A percentile compares a stretch with the other conserved stretches of the same genome.
Evolutionary conservation across 352 stramenopile genomes (phyloP).

Genomic region (Phytophthora lateralis): DNA sequence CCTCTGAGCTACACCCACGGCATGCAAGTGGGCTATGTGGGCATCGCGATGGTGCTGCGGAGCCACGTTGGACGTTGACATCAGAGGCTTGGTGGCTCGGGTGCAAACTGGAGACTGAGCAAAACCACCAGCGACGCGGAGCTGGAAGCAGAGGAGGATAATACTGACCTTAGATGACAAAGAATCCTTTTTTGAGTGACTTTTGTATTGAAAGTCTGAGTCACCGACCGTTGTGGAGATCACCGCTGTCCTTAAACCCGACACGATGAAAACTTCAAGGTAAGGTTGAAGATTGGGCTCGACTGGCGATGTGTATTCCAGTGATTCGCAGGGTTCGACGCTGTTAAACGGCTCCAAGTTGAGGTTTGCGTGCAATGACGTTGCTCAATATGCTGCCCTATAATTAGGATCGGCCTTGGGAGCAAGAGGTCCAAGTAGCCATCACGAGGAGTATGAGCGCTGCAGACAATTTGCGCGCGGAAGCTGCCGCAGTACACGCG

Average conservation of each 20-base stretch:
- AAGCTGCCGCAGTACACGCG: not conserved
- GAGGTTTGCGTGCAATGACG: not conserved
- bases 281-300: slow-evolving; percentile 26
- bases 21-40: slow-evolving; percentile 33
- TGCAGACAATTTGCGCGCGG: not conserved
- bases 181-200: slow-evolving; percentile 3
- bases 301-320: slow-evolving; percentile 14
- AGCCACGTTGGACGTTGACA: slow-evolving; percentile 40
- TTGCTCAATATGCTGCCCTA: slow-evolving; percentile 4
- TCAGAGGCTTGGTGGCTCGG: slow-evolving; percentile 1
- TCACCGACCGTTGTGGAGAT: not conserved
- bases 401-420: slow-evolving; percentile 7
- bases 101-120: slow-evolving; percentile 32
- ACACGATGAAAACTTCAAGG: slow-evolving; percentile 18
- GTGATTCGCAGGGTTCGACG: slow-evolving; percentile 16
- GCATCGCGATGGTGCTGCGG: slow-evolving; percentile 36
- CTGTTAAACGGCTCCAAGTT: slow-evolving; percentile 4
- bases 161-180: not conserved
- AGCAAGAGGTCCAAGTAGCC: not conserved
- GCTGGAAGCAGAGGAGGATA: not conserved
- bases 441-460: not conserved
- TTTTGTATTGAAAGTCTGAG: not conserved
- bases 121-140: not conserved
- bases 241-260: slow-evolving; percentile 2
- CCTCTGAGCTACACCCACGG: slow-evolving; percentile 32